A percentile compares a stretch with the other conserved stretches of the same genome.
These are phyloP conservation scores for Citrullus mucosospermus DNA, from an alignment of 306 rosid species.

Conservation along the genomic window DNA sequence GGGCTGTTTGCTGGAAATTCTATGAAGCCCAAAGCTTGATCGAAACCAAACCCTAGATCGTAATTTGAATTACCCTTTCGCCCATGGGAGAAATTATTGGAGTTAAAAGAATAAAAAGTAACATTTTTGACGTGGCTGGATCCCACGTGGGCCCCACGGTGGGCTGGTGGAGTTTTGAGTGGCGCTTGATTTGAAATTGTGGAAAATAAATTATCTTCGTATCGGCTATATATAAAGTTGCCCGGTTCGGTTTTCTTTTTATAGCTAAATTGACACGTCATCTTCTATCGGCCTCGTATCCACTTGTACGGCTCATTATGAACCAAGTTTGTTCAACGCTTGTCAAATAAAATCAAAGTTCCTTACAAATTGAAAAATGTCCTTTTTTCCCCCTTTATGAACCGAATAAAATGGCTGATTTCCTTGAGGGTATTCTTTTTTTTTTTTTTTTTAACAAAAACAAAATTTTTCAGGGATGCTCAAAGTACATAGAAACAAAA, in stretches of 20 bases:
- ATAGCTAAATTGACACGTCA: background rate
- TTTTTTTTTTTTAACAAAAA: too few species aligned
- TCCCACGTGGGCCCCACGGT: background rate
- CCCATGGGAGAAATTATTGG: background rate
- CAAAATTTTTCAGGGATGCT: too few species aligned
- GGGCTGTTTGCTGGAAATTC: conserved; percentile 22
- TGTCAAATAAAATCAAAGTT: background rate
- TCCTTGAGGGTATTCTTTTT: background rate
- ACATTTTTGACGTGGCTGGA: background rate
- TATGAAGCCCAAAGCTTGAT: conserved; percentile 14
- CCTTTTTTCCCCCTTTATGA: background rate
- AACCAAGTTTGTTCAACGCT: background rate
- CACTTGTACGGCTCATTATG: background rate
- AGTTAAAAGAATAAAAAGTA: background rate
- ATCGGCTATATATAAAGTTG: background rate
- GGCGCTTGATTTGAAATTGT: conserved; percentile 3
- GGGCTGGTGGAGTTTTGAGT: background rate
- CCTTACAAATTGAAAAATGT: background rate
- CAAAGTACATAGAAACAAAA: too few species aligned
- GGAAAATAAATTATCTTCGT: background rate
- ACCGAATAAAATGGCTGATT: background rate
- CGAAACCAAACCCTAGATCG: conserved; percentile 5
- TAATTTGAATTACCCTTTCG: background rate
- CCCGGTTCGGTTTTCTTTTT: background rate
- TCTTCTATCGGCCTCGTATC: background rate